These are phyloP conservation scores for Caryopteris hybrid DNA, from an alignment of 305 asterid species.

Conservation along the genomic window DNA sequence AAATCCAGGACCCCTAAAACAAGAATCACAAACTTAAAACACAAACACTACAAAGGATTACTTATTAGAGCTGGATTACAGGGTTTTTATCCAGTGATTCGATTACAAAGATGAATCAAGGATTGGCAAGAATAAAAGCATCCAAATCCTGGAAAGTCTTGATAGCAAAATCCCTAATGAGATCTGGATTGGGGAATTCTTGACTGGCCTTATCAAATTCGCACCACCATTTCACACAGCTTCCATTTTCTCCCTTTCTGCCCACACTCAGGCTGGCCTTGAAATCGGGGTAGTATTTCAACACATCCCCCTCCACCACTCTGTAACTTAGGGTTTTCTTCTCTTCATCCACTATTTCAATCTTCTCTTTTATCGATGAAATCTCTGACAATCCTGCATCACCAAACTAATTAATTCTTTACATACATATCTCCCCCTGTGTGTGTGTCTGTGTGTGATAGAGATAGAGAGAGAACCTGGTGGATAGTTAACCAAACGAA, in stretches of 20 bases:
- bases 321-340: slow-evolving; percentile 35
- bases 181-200: slow-evolving; percentile 50
- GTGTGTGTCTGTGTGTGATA: too few relatives aligned
- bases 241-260: slow-evolving; percentile 35
- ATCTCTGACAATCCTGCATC: slow-evolving; percentile 36
- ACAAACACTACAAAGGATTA: too few relatives aligned
- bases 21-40: neutral
- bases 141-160: slow-evolving; percentile 37
- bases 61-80: neutral
- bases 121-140: slow-evolving; percentile 23
- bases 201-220: slow-evolving; percentile 62
- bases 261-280: slow-evolving; percentile 42
- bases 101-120: neutral
- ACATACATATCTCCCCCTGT: too few relatives aligned
- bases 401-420: too few relatives aligned
- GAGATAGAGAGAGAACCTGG: slow-evolving; percentile 51
- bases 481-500: slow-evolving; percentile 47
- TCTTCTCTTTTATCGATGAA: slow-evolving; percentile 55
- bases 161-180: slow-evolving; percentile 32
- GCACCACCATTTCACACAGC: slow-evolving; percentile 51
- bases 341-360: slow-evolving; percentile 61
- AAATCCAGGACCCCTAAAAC: too few relatives aligned
- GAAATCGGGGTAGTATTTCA: slow-evolving; percentile 58
- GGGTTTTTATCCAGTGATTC: too few relatives aligned
- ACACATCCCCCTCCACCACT: slow-evolving; percentile 57